phyloP scores from a whole-genome alignment of 78 protist genomes.

The Dictyostelium purpureum region DNA sequence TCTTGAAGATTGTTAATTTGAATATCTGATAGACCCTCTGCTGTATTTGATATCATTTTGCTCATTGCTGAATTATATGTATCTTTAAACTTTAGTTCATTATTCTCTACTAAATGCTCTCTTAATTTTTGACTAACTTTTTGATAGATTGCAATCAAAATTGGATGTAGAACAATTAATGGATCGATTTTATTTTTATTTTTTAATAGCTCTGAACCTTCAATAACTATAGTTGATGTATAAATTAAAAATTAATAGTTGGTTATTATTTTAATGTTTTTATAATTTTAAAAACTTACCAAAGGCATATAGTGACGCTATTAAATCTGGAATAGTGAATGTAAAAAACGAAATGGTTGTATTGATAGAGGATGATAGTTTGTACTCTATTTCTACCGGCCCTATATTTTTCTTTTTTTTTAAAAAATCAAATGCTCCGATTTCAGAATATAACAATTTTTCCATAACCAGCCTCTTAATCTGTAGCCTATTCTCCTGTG shows the following conservation, averaged over 20 bases:
- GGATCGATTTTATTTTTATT: slow-evolving; percentile 47
- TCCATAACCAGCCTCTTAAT: slow-evolving; percentile 74
- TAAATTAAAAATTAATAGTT: not conserved
- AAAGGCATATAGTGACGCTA: slow-evolving; percentile 57
- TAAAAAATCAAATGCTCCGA: slow-evolving; percentile 71
- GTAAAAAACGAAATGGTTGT: slow-evolving; percentile 75
- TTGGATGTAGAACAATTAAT: slow-evolving; percentile 62
- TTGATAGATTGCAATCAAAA: slow-evolving; percentile 64
- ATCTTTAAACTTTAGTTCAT: slow-evolving; percentile 40
- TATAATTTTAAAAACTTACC: not conserved
- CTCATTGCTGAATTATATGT: slow-evolving; percentile 61
- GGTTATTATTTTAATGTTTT: not conserved
- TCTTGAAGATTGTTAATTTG: slow-evolving; percentile 77
- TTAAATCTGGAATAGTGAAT: slow-evolving; percentile 50
- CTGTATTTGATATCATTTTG: slow-evolving; percentile 51
- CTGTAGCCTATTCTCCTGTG: slow-evolving; percentile 46
- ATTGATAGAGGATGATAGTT: slow-evolving; percentile 63
- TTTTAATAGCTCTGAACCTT: slow-evolving; percentile 29
- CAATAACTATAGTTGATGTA: slow-evolving; percentile 14
- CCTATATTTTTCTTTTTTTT: slow-evolving; percentile 69
- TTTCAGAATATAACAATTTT: slow-evolving; percentile 60
- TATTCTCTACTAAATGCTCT: slow-evolving; percentile 23
- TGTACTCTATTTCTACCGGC: slow-evolving; percentile 57
- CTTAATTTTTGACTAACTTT: slow-evolving; percentile 66
- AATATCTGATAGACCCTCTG: slow-evolving; percentile 65